Evolutionary conservation across 1,139 yeast species (phyloP).

Genomic region (Zhuliangozyma parablackwelliae): DNA sequence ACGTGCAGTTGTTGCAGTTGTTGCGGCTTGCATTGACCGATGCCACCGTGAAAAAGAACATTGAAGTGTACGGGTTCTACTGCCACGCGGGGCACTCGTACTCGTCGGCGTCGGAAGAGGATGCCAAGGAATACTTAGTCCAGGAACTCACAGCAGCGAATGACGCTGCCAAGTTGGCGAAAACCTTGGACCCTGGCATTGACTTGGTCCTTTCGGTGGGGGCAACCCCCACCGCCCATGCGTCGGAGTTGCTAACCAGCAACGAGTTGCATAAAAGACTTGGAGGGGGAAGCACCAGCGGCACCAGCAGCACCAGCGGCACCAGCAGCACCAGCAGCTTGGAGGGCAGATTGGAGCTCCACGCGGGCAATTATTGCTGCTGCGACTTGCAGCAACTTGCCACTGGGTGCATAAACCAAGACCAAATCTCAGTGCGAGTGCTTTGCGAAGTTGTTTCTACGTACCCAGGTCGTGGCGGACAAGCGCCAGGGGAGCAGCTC

Average conservation of each 20-base stretch:
- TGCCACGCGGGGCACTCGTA: conserved; percentile 82
- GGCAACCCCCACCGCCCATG: conserved; percentile 79
- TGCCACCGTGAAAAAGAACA: conserved; percentile 17
- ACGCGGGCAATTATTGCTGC: conserved; percentile 74
- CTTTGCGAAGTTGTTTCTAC: conserved; percentile 61
- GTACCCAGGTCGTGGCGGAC: conserved; percentile 49
- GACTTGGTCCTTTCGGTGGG: conserved; percentile 56
- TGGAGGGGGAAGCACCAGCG: conserved; percentile 23
- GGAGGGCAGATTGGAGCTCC: conserved; percentile 56
- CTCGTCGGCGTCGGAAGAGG: conserved; percentile 38
- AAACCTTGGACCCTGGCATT: conserved; percentile 21
- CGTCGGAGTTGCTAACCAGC: conserved; percentile 34
- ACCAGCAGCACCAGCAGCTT: conserved; percentile 16
- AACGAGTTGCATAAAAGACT: conserved; percentile 14
- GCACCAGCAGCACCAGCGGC: too few species aligned
- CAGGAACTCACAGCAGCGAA: conserved; percentile 57
- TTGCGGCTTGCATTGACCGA: conserved; percentile 21
- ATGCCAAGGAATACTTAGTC: conserved; percentile 45
- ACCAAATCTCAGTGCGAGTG: conserved; percentile 52
- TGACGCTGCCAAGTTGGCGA: conserved; percentile 45
- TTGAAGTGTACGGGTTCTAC: conserved; percentile 63
- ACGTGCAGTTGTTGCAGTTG: conserved; percentile 24
- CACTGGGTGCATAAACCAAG: conserved; percentile 50
- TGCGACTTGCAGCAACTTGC: conserved; percentile 74
- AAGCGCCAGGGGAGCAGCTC: conserved; percentile 54